phyloP scores from a whole-genome alignment of 129 eudicot species.

The Chrysanthemum lavandulifolium region DNA sequence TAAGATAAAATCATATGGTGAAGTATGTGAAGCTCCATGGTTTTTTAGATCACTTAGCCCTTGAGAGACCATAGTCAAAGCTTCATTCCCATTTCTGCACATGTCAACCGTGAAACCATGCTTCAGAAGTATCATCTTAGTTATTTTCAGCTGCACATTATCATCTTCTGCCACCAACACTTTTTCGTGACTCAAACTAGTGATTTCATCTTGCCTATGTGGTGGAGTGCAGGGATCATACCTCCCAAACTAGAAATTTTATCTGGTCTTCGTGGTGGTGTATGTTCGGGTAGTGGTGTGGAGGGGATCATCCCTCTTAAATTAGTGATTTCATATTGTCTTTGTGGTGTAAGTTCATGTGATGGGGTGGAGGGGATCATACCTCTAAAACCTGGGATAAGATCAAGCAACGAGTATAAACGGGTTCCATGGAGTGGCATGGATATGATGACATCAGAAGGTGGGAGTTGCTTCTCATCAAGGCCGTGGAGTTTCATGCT shows the following conservation, averaged over 20 bases:
- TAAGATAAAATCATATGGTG: slow-evolving; percentile 52
- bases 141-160: slow-evolving; percentile 24
- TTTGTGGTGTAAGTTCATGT: neutral
- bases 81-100: slow-evolving; percentile 47
- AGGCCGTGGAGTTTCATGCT: slow-evolving; percentile 41
- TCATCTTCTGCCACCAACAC: slow-evolving; percentile 48
- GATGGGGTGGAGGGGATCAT: slow-evolving; percentile 4
- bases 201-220: slow-evolving; percentile 23
- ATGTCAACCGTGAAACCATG: slow-evolving; percentile 33
- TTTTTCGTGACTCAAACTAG: slow-evolving; percentile 34
- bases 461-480: slow-evolving; percentile 51
- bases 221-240: neutral
- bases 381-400: slow-evolving; percentile 57
- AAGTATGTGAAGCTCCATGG: slow-evolving; percentile 24
- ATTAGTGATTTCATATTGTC: neutral
- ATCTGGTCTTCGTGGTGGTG: neutral
- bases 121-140: slow-evolving; percentile 19
- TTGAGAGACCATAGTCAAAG: slow-evolving; percentile 35
- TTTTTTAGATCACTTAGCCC: slow-evolving; percentile 32
- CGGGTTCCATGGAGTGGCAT: slow-evolving; percentile 75
- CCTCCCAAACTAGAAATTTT: neutral
- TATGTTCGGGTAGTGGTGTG: neutral
- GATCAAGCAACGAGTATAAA: slow-evolving; percentile 34
- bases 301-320: too few species aligned
- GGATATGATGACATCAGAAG: slow-evolving; percentile 44